Percentiles rank a stretch among this genome's conserved stretches.
Conservation (phyloP, 225 moss, liverwort and hornwort genomes). For the Rhytidiadelphus loreus region DNA sequence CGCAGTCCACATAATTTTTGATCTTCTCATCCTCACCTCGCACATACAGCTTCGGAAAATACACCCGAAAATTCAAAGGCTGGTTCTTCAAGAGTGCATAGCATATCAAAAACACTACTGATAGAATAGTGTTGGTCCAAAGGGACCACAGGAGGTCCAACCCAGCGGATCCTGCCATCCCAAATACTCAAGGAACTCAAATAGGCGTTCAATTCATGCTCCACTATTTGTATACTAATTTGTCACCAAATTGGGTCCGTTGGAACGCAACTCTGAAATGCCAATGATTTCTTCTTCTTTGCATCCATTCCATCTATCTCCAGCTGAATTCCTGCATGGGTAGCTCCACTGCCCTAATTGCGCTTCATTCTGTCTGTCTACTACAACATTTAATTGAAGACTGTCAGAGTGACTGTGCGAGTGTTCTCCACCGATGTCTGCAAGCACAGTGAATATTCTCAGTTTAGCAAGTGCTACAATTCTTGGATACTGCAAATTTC, state of each 20-base stretch:
- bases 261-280: neutral
- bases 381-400: neutral
- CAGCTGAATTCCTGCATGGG: neutral
- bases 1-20: neutral
- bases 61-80: slow-evolving; percentile 67
- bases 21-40: slow-evolving; percentile 23
- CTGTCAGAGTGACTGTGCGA: neutral
- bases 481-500: neutral
- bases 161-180: slow-evolving; percentile 1
- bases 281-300: neutral
- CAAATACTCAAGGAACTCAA: neutral
- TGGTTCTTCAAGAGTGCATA: slow-evolving; percentile 75
- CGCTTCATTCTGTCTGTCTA: neutral
- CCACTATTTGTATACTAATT: neutral
- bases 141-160: slow-evolving; percentile 36
- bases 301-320: neutral
- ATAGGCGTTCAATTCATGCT: neutral
- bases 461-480: neutral
- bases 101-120: slow-evolving; percentile 25
- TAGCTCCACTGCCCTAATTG: neutral
- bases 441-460: neutral
- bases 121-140: slow-evolving; percentile 23
- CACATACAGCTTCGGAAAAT: slow-evolving; percentile 53
- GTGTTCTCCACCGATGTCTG: neutral
- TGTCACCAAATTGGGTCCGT: neutral